Evolutionary conservation across 805 yeast genomes (phyloP).

Genomic region (Starmera dryadoides): DNA sequence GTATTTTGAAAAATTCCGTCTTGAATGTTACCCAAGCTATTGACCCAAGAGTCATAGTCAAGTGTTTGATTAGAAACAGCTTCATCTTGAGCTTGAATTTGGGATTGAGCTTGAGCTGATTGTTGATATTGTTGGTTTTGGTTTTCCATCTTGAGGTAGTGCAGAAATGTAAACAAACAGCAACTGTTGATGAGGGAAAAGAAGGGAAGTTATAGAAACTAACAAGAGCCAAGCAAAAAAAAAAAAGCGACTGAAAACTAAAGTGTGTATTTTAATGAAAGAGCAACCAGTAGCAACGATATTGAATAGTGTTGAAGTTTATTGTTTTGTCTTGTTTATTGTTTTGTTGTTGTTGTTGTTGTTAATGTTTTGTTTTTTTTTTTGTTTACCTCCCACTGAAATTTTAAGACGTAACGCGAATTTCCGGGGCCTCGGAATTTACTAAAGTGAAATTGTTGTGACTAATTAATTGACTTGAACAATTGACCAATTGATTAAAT

Average conservation of each 20-base stretch:
- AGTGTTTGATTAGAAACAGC: constrained; percentile 10
- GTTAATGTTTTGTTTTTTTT: neutral
- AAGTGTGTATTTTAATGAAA: no score
- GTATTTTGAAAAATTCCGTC: neutral
- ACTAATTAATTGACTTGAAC: no score
- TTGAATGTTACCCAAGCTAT: constrained; percentile 13
- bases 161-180: neutral
- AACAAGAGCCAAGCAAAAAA: no score
- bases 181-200: neutral
- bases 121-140: neutral
- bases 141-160: neutral
- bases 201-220: no score
- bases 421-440: neutral
- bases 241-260: no score
- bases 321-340: neutral
- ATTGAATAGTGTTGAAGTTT: neutral
- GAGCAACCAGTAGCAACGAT: no score
- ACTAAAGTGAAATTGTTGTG: no score
- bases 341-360: neutral
- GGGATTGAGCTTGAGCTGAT: neutral
- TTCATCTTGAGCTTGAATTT: neutral
- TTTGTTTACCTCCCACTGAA: no score
- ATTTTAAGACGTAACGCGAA: neutral
- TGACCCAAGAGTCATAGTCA: constrained; percentile 22
- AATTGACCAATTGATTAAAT: no score